Base-by-base conservation (phyloP, 73 alveolate species). In the Paramecium pentaurelia region DNA sequence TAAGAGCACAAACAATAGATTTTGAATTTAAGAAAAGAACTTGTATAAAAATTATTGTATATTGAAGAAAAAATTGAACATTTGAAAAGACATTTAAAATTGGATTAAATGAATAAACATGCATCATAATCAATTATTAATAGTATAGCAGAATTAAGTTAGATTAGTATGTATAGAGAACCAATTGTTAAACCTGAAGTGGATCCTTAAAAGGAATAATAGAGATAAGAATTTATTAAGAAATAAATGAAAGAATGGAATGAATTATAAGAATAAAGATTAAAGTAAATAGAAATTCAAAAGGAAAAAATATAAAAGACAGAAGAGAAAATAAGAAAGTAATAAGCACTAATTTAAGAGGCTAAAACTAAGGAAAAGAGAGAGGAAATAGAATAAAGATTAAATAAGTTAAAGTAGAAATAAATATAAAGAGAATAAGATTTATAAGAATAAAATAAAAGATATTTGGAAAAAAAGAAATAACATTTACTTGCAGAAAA, bases 191-290 rank as follows among this genome's bases (percentile, higher is more conserved):
- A 80, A 22, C 37, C 64, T 27, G 91, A 49, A 80, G 44, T 27
- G 8, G 91, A 80, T 49, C 91, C 91, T 8, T 25, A 89, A 30
- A 60, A 89, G 14, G 77, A 71, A 60, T 40, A 71, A 28, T 14
- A 40, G 28, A 22, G 84, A 68, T 16, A 71, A 68, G 75, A 89
- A 16, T 89, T 89, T 37, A 38, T 89, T 16, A 71, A 45, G 42
- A 42, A 37, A 42, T 71, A 89, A 42, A 71, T 89, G 77, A 89
- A 73, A 49, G 94, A 89, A 89, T 71, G 92, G 88, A 89, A 89
- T 22, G 94, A 89, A 71, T 71, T 77, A 71, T 59, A 89, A 18
- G 88, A 89, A 45, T 0, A 71, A n/a, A 89, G 94, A 45, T 18
- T 42, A 6, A 40, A 71, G 30, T n/a, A 60, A 32, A 71, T 64